These are phyloP conservation scores for Fermentozyma sake DNA, from an alignment of 1,139 yeast species.

Conservation along the genomic window DNA sequence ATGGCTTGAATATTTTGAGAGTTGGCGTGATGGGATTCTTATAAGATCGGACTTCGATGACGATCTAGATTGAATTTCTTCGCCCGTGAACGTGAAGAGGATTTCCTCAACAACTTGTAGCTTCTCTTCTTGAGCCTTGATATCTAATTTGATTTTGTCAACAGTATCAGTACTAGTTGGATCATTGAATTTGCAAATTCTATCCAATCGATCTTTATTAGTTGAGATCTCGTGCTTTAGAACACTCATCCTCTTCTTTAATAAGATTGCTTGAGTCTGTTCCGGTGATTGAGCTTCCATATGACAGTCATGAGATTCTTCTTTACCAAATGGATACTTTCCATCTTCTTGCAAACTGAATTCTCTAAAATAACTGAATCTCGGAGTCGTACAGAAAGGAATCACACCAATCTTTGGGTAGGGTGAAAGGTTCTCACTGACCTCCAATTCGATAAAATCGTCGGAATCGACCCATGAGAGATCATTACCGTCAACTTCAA, in stretches of 20 bases:
- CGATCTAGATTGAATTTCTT: too few relatives aligned
- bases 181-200: too few relatives aligned
- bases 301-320: conserved; percentile 63
- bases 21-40: conserved; percentile 17
- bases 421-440: conserved; percentile 40
- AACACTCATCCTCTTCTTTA: conserved; percentile 34
- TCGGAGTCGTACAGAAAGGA: conserved; percentile 72
- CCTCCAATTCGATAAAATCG: conserved; percentile 75
- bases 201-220: conserved; percentile 17
- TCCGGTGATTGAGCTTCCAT: conserved; percentile 57
- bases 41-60: too few relatives aligned
- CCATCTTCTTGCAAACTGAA: conserved; percentile 45
- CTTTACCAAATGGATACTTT: conserved; percentile 63
- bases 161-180: too few relatives aligned
- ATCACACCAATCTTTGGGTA: conserved; percentile 54
- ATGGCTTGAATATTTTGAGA: conserved; percentile 22
- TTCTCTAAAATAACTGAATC: conserved; percentile 71
- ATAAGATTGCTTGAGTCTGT: conserved; percentile 43
- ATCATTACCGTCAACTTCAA: conserved; percentile 43
- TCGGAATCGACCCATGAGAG: conserved; percentile 73
- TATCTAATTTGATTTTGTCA: too few relatives aligned
- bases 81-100: too few relatives aligned
- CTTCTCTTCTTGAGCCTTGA: too few relatives aligned
- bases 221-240: conserved; percentile 43
- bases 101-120: too few relatives aligned